Conservation (phyloP, 2,329 filamentous ascomycete species). For the Teratosphaeria destructans region DNA sequence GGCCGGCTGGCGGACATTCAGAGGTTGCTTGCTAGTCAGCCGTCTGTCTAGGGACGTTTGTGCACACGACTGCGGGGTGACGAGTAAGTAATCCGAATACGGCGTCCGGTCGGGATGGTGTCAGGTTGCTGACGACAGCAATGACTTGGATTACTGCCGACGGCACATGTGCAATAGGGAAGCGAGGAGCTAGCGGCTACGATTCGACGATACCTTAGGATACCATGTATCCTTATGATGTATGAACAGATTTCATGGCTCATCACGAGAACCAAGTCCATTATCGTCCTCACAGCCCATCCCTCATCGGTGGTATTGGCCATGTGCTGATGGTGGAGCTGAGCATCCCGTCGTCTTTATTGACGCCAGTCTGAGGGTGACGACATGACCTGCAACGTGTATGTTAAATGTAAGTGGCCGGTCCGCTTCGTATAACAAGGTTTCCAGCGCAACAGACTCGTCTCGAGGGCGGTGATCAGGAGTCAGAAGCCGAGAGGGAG, state of each 20-base stretch:
- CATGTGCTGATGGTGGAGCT: too few relatives aligned
- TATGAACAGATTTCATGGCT: background rate
- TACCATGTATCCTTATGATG: background rate
- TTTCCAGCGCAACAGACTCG: too few relatives aligned
- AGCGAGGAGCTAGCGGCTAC: background rate
- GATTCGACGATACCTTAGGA: background rate
- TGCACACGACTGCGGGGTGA: background rate
- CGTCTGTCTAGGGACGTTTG: background rate
- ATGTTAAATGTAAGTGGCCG: too few relatives aligned
- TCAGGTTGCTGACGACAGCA: background rate
- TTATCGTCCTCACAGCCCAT: background rate
- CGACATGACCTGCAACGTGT: too few relatives aligned
- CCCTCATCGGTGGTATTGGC: background rate
- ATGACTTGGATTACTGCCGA: background rate
- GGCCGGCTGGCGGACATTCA: conserved; percentile 34
- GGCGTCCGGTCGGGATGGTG: background rate
- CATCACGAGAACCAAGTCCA: background rate
- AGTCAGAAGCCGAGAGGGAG: background rate
- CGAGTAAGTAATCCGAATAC: background rate
- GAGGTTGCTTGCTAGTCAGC: conserved; percentile 26
- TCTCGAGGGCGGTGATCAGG: too few relatives aligned
- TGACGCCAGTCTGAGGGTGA: too few relatives aligned
- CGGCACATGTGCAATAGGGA: background rate
- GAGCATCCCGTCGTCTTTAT: too few relatives aligned
- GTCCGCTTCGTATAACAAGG: too few relatives aligned